These are phyloP conservation scores for Volvox carteri DNA, from an alignment of 163 green algal genomes.

Conservation along the genomic window DNA sequence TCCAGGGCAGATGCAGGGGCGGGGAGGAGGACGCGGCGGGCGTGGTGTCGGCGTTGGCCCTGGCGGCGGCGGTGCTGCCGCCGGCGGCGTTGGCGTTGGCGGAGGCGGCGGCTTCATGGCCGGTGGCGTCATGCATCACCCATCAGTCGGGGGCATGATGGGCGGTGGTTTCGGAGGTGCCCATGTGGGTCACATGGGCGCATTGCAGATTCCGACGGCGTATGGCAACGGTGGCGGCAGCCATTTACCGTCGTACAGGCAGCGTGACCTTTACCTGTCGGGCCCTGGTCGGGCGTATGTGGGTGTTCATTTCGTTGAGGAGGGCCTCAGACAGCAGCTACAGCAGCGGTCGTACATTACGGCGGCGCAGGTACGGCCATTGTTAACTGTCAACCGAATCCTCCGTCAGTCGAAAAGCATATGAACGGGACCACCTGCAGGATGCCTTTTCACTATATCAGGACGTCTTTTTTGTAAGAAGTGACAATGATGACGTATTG, in stretches of 20 bases:
- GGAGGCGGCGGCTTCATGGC: neutral
- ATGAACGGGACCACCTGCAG: too few species aligned
- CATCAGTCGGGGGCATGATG: neutral
- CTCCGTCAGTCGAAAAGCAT: too few species aligned
- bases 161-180: conserved; percentile 7
- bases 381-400: too few species aligned
- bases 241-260: conserved; percentile 44
- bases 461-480: too few species aligned
- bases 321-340: conserved; percentile 80
- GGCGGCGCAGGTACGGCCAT: conserved; percentile 67
- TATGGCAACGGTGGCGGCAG: conserved; percentile 38
- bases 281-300: conserved; percentile 57
- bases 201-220: neutral
- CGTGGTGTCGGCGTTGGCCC: neutral
- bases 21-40: conserved; percentile 32
- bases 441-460: too few species aligned
- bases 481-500: too few species aligned
- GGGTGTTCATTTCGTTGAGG: conserved; percentile 69
- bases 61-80: conserved; percentile 5
- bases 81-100: conserved; percentile 1
- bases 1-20: conserved; percentile 20
- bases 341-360: conserved; percentile 79
- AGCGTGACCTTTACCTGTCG: conserved; percentile 51
- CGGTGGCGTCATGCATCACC: conserved; percentile 6
- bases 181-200: neutral